phyloP scores from a whole-genome alignment of 805 yeast species.

The Babjeviella inositovora region DNA sequence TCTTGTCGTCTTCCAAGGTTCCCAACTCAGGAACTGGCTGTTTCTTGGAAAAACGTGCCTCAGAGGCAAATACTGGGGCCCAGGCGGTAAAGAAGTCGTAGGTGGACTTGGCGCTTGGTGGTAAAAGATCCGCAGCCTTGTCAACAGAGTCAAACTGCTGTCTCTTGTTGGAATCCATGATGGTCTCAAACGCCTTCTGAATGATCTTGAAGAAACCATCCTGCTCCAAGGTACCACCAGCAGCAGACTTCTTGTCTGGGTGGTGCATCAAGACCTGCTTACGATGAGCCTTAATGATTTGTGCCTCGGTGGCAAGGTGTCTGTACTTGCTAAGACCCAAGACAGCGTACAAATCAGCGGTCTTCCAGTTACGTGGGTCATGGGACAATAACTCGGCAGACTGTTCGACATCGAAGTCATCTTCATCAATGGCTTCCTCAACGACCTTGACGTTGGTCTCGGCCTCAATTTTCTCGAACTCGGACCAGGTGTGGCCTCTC shows the following conservation, averaged over 20 bases:
- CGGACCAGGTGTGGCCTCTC: constrained; percentile 98
- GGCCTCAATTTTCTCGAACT: constrained; percentile 87
- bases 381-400: constrained; percentile 56
- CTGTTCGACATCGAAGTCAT: constrained; percentile 65
- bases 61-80: constrained; percentile 83
- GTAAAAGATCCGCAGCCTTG: constrained; percentile 66
- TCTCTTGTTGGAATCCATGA: constrained; percentile 76
- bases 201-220: constrained; percentile 97
- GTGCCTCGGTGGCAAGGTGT: constrained; percentile 82
- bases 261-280: constrained; percentile 92
- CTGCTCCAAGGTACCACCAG: constrained; percentile 69
- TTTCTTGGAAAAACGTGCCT: constrained; percentile 83
- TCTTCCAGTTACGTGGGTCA: constrained; percentile 98
- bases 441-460: constrained; percentile 64
- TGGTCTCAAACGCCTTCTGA: constrained; percentile 88
- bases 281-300: constrained; percentile 93
- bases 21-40: constrained; percentile 85
- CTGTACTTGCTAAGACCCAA: constrained; percentile 86
- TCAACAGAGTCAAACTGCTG: constrained; percentile 94
- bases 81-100: constrained; percentile 86
- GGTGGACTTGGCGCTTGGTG: constrained; percentile 49
- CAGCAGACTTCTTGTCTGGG: constrained; percentile 94
- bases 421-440: constrained; percentile 39
- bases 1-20: constrained; percentile 44
- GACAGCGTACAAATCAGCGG: constrained; percentile 91